Base-by-base conservation (phyloP, 2,329 filamentous ascomycete species). In the Paecilomyces dactylethromorphus region DNA sequence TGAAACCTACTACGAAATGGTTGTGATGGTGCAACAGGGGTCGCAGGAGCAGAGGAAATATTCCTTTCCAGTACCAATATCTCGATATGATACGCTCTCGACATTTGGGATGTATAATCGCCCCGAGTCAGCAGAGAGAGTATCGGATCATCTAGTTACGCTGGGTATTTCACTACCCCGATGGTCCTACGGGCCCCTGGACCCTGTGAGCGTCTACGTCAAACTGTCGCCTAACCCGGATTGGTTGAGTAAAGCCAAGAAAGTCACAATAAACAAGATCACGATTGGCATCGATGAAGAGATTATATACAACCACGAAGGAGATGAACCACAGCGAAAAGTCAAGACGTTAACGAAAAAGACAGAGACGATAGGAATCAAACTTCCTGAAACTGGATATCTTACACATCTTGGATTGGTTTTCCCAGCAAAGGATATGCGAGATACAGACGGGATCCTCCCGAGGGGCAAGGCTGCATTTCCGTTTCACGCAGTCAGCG, bases 101-200 rank as follows among this genome's bases (percentile, higher is more conserved):
- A 97, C 94, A 1, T 99, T 99, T 78, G 94, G 94, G 76, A 97
- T 97, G 94, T 99, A 97, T 80, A 97, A 97, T 77, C 88, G 92
- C 57, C 93, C 92, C 15, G 93, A 97, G 74, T 89, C 89, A 60
- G 91, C 91, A 58, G 89, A 95, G 68, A 85, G 87, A 60, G 90
- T 92, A 32, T 86, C 89, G 56, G 94, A 97, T 77, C 94, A 96
- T 74, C 79, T 97, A 57, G 91, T 97, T 61, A 95, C 91, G 8
- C 80, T 97, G 57, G 91, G 90, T 53, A 96, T 97, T 65, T 96
- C 92, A 61, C 81, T 99, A 64, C 93, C 94, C 24, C 86, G 92
- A 62, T 97, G 93, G 92, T 97, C 92, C 63, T 99, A 97, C 72
- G 94, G 94, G 0, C 94, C 94, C 3, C 83, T 93, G 61, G 94